A percentile compares a stretch with the other conserved stretches of the same genome.
phyloP scores from a whole-genome alignment of 257 asterid species.

The Primulina eburnea region DNA sequence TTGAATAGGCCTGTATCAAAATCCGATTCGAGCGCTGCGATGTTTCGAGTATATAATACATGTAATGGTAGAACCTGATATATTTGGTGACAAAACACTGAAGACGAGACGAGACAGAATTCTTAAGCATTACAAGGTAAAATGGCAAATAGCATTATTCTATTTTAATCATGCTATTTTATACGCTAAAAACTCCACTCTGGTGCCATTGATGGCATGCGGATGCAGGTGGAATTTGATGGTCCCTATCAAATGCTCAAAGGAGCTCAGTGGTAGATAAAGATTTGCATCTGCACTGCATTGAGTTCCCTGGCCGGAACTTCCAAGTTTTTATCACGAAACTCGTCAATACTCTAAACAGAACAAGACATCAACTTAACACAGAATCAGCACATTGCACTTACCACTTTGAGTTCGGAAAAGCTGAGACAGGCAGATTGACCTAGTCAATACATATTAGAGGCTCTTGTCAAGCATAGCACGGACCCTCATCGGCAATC shows the following conservation, averaged over 20 bases:
- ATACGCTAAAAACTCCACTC: neutral
- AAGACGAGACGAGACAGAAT: slow-evolving; percentile 83
- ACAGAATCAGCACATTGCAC: neutral
- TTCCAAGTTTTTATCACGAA: neutral
- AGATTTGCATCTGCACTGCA: neutral
- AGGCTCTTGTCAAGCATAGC: neutral
- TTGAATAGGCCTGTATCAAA: no score
- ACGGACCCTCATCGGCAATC: neutral
- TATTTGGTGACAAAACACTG: slow-evolving; percentile 32
- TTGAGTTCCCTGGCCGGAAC: neutral
- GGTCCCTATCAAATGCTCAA: slow-evolving; percentile 45
- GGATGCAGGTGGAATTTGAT: slow-evolving; percentile 81
- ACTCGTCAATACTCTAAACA: neutral
- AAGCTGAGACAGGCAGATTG: neutral
- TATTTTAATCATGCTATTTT: neutral
- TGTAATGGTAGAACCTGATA: slow-evolving; percentile 52
- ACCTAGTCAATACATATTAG: neutral
- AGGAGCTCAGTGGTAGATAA: slow-evolving; percentile 25
- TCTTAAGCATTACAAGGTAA: slow-evolving; percentile 54
- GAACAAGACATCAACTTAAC: neutral
- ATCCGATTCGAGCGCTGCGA: slow-evolving; percentile 45
- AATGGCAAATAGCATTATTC: slow-evolving; percentile 33
- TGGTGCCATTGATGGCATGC: slow-evolving; percentile 25
- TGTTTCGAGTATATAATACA: slow-evolving; percentile 85
- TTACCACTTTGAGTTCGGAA: neutral